Conservation (phyloP, 1,139 yeast species). For the Ogataea hybrid region DNA sequence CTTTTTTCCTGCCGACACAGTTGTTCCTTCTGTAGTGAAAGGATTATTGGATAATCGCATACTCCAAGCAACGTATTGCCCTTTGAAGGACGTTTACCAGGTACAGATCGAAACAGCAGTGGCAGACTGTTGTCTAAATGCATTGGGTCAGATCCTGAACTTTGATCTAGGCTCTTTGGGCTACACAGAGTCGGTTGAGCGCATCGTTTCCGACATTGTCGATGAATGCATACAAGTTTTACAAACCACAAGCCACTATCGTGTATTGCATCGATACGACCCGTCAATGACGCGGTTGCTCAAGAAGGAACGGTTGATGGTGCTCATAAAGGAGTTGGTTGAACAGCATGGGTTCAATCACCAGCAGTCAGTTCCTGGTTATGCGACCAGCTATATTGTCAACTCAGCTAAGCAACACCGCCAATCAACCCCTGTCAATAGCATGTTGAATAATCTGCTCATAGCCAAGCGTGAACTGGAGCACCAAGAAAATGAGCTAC, state of each 20-base stretch:
- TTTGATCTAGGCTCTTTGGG: constrained; percentile 44
- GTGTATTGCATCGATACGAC: constrained; percentile 17
- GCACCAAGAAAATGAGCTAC: neutral
- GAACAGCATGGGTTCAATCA: neutral
- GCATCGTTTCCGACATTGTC: constrained; percentile 37
- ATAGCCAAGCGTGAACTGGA: neutral
- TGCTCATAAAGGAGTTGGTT: constrained; percentile 12
- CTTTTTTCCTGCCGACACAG: constrained; percentile 14
- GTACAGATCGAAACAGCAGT: constrained; percentile 46
- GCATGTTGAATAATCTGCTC: neutral
- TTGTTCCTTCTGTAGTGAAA: constrained; percentile 30
- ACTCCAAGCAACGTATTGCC: constrained; percentile 36
- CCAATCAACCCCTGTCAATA: neutral
- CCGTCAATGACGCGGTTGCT: constrained; percentile 38
- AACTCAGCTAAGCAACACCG: neutral
- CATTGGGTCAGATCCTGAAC: constrained; percentile 44
- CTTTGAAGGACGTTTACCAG: constrained; percentile 36
- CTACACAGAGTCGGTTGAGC: constrained; percentile 31
- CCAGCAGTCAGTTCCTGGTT: constrained; percentile 1
- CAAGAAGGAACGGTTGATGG: constrained; percentile 25
- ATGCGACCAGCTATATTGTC: constrained; percentile 2
- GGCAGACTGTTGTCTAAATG: constrained; percentile 48
- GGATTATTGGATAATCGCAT: constrained; percentile 30
- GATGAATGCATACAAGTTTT: constrained; percentile 42
- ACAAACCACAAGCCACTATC: constrained; percentile 10